Evolutionary conservation across 2,329 filamentous ascomycete genomes (phyloP).

Genomic region (Zasmidium citrigriseum): DNA sequence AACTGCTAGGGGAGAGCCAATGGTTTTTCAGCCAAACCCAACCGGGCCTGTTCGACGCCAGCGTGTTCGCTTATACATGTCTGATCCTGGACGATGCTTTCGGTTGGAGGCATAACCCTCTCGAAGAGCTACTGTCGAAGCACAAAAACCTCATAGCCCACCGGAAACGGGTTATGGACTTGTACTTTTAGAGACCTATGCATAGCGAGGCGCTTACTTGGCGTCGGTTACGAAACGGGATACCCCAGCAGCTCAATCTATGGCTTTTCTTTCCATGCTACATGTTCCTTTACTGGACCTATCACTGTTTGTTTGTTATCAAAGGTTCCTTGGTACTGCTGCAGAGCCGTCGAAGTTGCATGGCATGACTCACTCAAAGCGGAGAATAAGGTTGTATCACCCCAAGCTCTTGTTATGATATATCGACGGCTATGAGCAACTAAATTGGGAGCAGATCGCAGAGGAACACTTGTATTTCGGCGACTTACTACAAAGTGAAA

Average conservation of each 20-base stretch:
- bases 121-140: constrained; percentile 59
- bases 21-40: constrained; percentile 62
- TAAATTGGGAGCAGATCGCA: background rate
- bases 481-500: too few relatives aligned
- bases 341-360: background rate
- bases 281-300: background rate
- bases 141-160: constrained; percentile 67
- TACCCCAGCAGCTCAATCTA: constrained; percentile 6
- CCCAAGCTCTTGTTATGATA: background rate
- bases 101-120: constrained; percentile 63
- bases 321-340: background rate
- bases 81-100: constrained; percentile 68
- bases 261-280: background rate
- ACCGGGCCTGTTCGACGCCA: constrained; percentile 81
- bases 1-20: constrained; percentile 56
- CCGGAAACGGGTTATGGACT: constrained; percentile 57
- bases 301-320: background rate
- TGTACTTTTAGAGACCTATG: constrained; percentile 46
- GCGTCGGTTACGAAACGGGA: background rate
- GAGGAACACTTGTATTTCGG: background rate
- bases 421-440: too few relatives aligned
- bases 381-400: constrained; percentile 6
- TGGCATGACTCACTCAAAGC: constrained; percentile 9
- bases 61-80: constrained; percentile 86
- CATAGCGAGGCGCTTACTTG: constrained; percentile 2